Conservation (phyloP, 305 asterid species). For the Fraxinus platypoda region DNA sequence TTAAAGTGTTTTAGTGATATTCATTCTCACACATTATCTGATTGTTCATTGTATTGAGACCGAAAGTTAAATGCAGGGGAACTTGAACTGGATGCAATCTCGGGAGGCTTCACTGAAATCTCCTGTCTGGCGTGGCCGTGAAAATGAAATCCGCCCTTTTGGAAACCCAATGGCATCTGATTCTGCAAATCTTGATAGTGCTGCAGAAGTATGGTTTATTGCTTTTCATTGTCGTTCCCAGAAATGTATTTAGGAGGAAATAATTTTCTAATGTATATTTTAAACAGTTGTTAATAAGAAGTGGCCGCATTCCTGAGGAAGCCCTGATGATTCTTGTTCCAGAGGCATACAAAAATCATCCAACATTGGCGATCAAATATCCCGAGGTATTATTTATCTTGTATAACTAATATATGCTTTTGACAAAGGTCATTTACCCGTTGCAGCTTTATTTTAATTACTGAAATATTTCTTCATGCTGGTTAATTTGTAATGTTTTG, state of each 20-base stretch:
- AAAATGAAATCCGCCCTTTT: conserved; percentile 90
- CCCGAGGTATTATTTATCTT: conserved; percentile 66
- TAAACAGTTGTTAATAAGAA: conserved; percentile 80
- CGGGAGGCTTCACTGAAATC: conserved; percentile 90
- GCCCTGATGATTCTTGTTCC: conserved; percentile 97
- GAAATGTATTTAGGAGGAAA: conserved; percentile 8
- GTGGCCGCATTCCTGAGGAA: conserved; percentile 95
- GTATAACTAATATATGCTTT: conserved; percentile 15
- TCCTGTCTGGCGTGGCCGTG: conserved; percentile 97
- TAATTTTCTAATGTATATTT: conserved; percentile 27
- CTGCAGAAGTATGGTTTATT: conserved; percentile 76
- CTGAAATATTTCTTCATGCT: background rate
- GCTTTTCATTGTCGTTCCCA: conserved; percentile 15
- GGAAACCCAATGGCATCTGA: conserved; percentile 97
- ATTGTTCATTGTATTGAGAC: conserved; percentile 29
- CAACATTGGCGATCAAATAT: conserved; percentile 79
- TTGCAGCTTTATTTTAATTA: conserved; percentile 2
- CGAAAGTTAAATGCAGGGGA: conserved; percentile 57
- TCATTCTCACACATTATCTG: conserved; percentile 20
- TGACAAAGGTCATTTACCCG: background rate
- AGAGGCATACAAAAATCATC: conserved; percentile 97
- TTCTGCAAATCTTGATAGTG: conserved; percentile 96
- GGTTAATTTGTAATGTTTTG: background rate
- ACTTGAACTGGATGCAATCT: conserved; percentile 99
- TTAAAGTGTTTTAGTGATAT: conserved; percentile 26